Conservation (phyloP, 805 yeast genomes). For the Helenozyma rhizophorensis region DNA sequence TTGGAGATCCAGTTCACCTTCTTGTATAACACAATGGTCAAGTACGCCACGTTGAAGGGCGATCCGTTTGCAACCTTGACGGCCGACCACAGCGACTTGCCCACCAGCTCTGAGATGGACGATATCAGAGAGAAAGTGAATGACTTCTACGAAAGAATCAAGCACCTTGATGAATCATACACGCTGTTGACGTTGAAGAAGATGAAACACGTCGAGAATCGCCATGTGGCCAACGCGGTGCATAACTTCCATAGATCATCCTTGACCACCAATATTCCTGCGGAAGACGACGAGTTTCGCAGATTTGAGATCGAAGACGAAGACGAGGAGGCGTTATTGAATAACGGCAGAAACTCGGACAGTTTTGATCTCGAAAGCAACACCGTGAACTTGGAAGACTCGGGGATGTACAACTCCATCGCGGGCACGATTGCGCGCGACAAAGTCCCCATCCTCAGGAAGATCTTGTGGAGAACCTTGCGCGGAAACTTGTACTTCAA, state of each 20-base stretch:
- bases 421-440: conserved; percentile 33
- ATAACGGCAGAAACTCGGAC: conserved; percentile 18
- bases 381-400: conserved; percentile 14
- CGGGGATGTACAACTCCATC: conserved; percentile 27
- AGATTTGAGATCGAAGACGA: conserved; percentile 20
- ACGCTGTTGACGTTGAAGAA: conserved; percentile 22
- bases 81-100: conserved; percentile 46
- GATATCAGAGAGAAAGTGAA: conserved; percentile 22
- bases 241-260: conserved; percentile 29
- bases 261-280: conserved; percentile 5
- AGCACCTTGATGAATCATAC: conserved; percentile 35
- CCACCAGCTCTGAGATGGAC: conserved; percentile 33
- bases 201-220: conserved; percentile 27
- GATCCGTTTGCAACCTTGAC: conserved; percentile 28
- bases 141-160: conserved; percentile 26
- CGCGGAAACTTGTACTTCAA: conserved; percentile 40
- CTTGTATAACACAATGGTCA: conserved; percentile 26
- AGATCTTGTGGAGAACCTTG: conserved; percentile 40
- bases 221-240: conserved; percentile 30
- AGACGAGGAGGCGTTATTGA: conserved; percentile 26
- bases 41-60: conserved; percentile 22
- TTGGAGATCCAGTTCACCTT: conserved; percentile 27
- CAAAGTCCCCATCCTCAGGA: conserved; percentile 34
- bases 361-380: conserved; percentile 19
- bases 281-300: conserved; percentile 13